Evolutionary conservation across 176 grass and related monocot genomes (phyloP).

Genomic region (Luzula sylvatica): DNA sequence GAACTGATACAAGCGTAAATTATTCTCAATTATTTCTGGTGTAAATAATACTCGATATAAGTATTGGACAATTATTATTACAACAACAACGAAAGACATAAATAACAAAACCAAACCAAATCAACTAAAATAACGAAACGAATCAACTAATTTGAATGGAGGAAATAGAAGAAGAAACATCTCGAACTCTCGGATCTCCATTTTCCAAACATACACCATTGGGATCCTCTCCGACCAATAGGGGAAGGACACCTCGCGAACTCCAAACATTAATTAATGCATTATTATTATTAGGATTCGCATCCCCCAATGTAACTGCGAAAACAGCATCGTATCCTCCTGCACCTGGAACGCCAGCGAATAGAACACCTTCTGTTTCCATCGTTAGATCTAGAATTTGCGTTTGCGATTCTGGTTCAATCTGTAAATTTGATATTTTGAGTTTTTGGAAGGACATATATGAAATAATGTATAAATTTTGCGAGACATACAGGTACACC

Average conservation of each 20-base stretch:
- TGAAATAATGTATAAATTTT: constrained; percentile 1
- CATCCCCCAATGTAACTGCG: constrained; percentile 69
- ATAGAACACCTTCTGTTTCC: constrained; percentile 74
- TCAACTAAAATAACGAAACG: not conserved
- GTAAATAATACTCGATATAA: too few relatives aligned
- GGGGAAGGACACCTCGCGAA: constrained; percentile 55
- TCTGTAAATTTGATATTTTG: constrained; percentile 25
- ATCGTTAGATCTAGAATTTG: constrained; percentile 64
- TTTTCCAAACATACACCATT: constrained; percentile 71
- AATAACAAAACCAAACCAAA: constrained; percentile 7
- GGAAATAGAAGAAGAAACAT: constrained; percentile 59
- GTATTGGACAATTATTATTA: too few relatives aligned
- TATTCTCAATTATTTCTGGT: too few relatives aligned
- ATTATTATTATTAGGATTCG: constrained; percentile 12
- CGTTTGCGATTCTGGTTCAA: constrained; percentile 81
- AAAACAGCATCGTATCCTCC: constrained; percentile 90
- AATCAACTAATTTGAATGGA: constrained; percentile 57
- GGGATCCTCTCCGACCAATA: constrained; percentile 68
- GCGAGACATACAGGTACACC: constrained; percentile 72
- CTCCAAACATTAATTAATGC: constrained; percentile 46
- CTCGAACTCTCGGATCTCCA: constrained; percentile 74
- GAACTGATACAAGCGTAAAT: too few relatives aligned
- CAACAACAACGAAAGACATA: not conserved
- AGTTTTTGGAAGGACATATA: constrained; percentile 12
- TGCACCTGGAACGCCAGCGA: constrained; percentile 85